These are phyloP conservation scores for Hyaloperonospora brassicae DNA, from an alignment of 352 stramenopile species.

Conservation along the genomic window DNA sequence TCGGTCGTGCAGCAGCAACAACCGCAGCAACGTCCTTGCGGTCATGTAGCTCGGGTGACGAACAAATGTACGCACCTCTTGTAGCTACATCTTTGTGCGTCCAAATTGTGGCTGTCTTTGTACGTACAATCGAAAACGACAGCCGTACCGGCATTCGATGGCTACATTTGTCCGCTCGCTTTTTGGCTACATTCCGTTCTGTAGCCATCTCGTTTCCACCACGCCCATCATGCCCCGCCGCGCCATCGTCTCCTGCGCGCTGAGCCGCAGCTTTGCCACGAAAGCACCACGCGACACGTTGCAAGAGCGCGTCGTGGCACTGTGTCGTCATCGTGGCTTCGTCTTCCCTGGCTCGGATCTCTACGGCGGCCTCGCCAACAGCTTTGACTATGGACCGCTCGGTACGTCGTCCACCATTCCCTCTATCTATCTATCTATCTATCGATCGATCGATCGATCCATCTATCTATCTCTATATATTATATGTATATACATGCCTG, in stretches of 20 bases:
- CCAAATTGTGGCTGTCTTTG: too few relatives aligned
- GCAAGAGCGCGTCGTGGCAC: conserved; percentile 65
- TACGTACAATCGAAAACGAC: too few relatives aligned
- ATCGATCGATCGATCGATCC: too few relatives aligned
- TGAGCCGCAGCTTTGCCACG: conserved; percentile 31
- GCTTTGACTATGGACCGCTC: conserved; percentile 96
- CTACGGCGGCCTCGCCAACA: conserved; percentile 95
- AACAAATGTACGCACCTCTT: too few relatives aligned
- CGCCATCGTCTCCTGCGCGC: conserved; percentile 1
- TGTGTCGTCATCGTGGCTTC: conserved; percentile 89
- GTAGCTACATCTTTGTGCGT: too few relatives aligned
- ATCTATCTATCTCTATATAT: too few relatives aligned
- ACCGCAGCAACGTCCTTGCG: conserved; percentile 17
- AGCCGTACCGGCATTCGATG: too few relatives aligned
- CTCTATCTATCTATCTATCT: too few relatives aligned
- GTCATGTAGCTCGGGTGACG: neutral
- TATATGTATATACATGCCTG: neutral
- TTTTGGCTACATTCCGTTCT: neutral
- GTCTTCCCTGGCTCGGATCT: conserved; percentile 93
- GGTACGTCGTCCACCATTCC: conserved; percentile 16
- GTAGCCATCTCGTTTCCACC: too few relatives aligned
- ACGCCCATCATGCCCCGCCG: neutral
- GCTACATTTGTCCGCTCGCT: too few relatives aligned
- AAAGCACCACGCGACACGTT: conserved; percentile 29
- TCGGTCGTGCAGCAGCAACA: conserved; percentile 18